Conservation (phyloP, 2,329 filamentous ascomycete genomes). For the Rutstroemia sp. region DNA sequence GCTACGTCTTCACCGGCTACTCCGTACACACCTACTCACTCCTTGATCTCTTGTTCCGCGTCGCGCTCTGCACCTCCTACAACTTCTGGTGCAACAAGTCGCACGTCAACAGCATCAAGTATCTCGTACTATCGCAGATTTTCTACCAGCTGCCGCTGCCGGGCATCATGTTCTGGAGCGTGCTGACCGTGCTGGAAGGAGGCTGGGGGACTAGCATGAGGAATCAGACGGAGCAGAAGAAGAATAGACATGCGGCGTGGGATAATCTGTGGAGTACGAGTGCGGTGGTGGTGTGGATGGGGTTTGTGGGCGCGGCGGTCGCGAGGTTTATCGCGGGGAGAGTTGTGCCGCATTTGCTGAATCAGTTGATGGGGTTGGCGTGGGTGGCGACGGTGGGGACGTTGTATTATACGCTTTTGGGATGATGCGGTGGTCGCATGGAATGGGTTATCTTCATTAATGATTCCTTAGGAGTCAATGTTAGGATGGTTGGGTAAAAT, state of each 20-base stretch:
- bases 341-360: conserved; percentile 8
- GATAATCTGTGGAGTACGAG: conserved; percentile 14
- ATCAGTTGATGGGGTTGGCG: conserved; percentile 10
- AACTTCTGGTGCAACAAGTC: conserved; percentile 27
- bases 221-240: conserved; percentile 23
- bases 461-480: too few species aligned
- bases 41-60: conserved; percentile 26
- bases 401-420: conserved; percentile 10
- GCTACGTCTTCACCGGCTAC: conserved; percentile 27
- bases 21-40: conserved; percentile 25
- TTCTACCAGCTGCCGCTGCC: conserved; percentile 32
- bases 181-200: conserved; percentile 29
- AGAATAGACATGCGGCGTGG: conserved; percentile 10
- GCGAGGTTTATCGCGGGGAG: conserved; percentile 4
- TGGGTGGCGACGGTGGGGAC: conserved; percentile 1
- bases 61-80: conserved; percentile 27
- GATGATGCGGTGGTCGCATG: background rate
- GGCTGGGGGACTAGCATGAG: conserved; percentile 33
- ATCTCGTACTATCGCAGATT: conserved; percentile 9
- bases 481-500: too few species aligned
- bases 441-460: too few species aligned
- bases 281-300: conserved; percentile 14
- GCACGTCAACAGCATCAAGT: conserved; percentile 24
- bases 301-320: conserved; percentile 13
- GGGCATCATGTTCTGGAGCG: conserved; percentile 31